Conservation (phyloP, 75 land plant genomes). For the Chamaecyparis obtusa region DNA sequence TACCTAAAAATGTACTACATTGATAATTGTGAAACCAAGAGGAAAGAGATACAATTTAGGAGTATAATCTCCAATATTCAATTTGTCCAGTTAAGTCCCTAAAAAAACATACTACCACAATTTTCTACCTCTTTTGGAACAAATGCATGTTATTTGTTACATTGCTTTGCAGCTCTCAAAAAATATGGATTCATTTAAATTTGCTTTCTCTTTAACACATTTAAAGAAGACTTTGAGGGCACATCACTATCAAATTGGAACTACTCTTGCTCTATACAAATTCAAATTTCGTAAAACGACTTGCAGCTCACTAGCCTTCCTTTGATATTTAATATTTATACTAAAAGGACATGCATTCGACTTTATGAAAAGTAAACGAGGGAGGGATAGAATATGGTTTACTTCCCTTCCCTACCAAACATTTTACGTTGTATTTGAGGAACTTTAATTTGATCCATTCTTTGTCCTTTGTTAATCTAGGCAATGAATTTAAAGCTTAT, state of each 20-base stretch:
- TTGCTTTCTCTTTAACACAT: neutral
- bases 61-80: too few species aligned
- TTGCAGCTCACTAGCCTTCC: neutral
- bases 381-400: neutral
- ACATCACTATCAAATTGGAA: neutral
- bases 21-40: too few species aligned
- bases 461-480: neutral
- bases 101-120: too few species aligned
- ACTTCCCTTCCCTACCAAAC: neutral
- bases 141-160: too few species aligned
- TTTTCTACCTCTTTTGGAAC: too few species aligned
- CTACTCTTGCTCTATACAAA: neutral
- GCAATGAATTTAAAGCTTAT: neutral
- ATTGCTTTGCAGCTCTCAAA: neutral
- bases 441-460: neutral
- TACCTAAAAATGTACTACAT: too few species aligned
- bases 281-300: neutral
- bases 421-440: neutral
- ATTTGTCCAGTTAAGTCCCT: too few species aligned
- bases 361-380: neutral
- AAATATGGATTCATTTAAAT: neutral
- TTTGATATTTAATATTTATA: neutral
- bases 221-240: neutral
- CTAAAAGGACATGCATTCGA: neutral
- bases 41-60: too few species aligned